phyloP scores from a whole-genome alignment of 257 asterid genomes.

The Plantago elongata region DNA sequence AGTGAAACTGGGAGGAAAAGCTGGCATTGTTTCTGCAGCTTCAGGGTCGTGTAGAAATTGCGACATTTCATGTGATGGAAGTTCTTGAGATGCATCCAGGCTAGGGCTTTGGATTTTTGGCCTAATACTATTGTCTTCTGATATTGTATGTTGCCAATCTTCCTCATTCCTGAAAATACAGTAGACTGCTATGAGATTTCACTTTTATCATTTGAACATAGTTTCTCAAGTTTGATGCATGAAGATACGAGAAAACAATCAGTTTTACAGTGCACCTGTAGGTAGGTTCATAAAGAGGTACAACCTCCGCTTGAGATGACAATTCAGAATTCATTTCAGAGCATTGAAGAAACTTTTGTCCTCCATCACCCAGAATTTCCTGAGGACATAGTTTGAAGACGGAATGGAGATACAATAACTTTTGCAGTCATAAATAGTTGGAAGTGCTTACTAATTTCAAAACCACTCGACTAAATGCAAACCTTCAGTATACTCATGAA shows the following conservation, averaged over 20 bases:
- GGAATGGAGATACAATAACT: constrained; percentile 13
- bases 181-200: constrained; percentile 6
- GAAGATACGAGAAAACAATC: constrained; percentile 16
- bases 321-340: constrained; percentile 32
- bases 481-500: constrained; percentile 73
- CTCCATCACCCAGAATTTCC: constrained; percentile 43
- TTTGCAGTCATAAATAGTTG: constrained; percentile 12
- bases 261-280: constrained; percentile 28
- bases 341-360: constrained; percentile 29
- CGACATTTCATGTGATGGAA: constrained; percentile 28
- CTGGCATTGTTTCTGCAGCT: constrained; percentile 33
- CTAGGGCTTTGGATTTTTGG: constrained; percentile 29
- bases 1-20: constrained; percentile 78
- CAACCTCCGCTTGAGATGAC: constrained; percentile 64
- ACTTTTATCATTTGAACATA: neutral
- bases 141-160: constrained; percentile 27
- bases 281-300: constrained; percentile 40
- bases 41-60: constrained; percentile 20
- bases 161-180: constrained; percentile 35
- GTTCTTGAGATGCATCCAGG: constrained; percentile 29
- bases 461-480: constrained; percentile 7
- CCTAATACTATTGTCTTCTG: constrained; percentile 37
- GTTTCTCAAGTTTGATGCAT: constrained; percentile 5
- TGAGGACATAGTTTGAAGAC: constrained; percentile 23
- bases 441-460: neutral